Evolutionary conservation across 164 flowering plant species (phyloP).

Genomic region (Akebia trifoliata): DNA sequence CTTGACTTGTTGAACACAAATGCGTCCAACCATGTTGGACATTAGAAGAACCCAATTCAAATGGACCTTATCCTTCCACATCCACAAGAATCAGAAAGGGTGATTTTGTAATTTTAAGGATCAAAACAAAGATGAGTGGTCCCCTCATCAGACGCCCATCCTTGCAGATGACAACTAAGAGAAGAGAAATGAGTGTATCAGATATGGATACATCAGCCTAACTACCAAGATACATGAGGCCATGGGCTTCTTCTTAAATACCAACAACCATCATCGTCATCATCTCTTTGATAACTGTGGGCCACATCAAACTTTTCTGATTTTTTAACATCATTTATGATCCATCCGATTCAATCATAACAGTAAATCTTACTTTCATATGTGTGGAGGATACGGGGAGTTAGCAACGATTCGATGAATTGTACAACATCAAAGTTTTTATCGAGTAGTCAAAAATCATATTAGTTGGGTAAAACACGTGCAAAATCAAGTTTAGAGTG

Average conservation of each 20-base stretch:
- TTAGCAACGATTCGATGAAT: too few species aligned
- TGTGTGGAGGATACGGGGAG: too few species aligned
- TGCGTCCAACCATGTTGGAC: too few species aligned
- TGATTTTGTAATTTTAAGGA: background rate
- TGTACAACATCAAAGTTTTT: background rate
- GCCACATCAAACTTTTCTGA: background rate
- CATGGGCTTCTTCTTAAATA: background rate
- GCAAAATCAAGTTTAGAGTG: background rate
- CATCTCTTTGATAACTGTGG: background rate
- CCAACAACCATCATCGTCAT: conserved; percentile 1
- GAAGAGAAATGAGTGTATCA: background rate
- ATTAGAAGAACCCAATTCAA: too few species aligned
- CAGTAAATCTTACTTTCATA: too few species aligned
- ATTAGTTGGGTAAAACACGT: too few species aligned
- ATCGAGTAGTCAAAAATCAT: too few species aligned
- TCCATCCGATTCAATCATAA: background rate
- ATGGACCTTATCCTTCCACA: too few species aligned
- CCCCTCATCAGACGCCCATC: background rate
- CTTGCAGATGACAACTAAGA: conserved; percentile 5
- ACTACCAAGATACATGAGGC: background rate
- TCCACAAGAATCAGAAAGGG: too few species aligned
- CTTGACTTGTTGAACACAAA: too few species aligned
- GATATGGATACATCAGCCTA: background rate
- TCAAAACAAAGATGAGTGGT: background rate
- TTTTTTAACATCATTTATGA: background rate